A percentile compares a stretch with the other conserved stretches of the same genome.
Evolutionary conservation across 208 protist genomes (phyloP).

Genomic region (Leishmania guyanensis): DNA sequence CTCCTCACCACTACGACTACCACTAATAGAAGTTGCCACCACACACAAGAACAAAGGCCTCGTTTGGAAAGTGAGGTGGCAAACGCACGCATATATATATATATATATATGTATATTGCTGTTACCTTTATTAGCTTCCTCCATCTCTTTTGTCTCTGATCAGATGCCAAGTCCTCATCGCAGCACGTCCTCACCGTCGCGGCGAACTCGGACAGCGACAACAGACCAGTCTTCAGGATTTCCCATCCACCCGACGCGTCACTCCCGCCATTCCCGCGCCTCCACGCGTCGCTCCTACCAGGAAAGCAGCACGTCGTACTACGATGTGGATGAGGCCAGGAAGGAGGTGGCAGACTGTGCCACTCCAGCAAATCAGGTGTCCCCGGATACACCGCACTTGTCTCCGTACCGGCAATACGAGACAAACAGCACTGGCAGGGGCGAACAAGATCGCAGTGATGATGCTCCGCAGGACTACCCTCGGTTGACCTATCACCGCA

Average conservation of each 20-base stretch:
- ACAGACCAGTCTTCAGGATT: not conserved
- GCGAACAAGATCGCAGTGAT: too few relatives aligned
- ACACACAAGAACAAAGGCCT: not conserved
- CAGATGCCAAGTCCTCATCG: not conserved
- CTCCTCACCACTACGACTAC: not conserved
- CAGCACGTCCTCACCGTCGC: not conserved
- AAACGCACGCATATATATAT: not conserved
- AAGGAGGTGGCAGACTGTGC: constrained; percentile 17
- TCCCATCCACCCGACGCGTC: not conserved
- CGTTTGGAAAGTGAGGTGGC: not conserved
- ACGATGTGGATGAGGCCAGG: constrained; percentile 15
- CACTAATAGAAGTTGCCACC: not conserved
- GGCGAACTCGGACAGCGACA: not conserved
- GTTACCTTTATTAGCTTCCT: not conserved
- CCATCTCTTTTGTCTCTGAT: not conserved
- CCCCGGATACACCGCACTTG: not conserved
- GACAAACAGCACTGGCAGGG: not conserved
- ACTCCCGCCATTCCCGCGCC: constrained; percentile 16
- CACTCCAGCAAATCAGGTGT: not conserved
- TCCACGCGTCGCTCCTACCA: constrained; percentile 9
- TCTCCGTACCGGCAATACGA: not conserved
- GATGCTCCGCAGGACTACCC: not conserved
- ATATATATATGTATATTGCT: not conserved
- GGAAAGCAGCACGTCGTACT: constrained; percentile 10
- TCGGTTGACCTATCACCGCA: constrained; percentile 11